These are phyloP conservation scores for Rhododendron molle DNA, from an alignment of 148 eudicot genomes.

Conservation along the genomic window DNA sequence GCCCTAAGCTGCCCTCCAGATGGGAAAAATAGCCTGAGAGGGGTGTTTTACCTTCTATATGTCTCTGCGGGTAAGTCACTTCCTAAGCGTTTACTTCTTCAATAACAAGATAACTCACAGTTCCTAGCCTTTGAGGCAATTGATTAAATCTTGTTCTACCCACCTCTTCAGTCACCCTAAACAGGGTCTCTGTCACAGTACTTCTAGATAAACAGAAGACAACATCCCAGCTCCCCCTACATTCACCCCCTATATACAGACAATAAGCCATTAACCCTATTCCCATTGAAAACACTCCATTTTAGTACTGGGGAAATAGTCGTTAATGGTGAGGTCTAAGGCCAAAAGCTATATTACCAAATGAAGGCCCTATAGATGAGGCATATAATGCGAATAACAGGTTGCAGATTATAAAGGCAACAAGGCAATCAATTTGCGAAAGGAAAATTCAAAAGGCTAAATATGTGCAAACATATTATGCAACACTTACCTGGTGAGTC, in stretches of 20 bases:
- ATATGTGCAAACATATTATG: neutral
- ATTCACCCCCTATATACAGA: neutral
- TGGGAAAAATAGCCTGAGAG: neutral
- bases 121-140: neutral
- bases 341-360: neutral
- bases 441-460: neutral
- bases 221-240: neutral
- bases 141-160: neutral
- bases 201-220: neutral
- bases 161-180: neutral
- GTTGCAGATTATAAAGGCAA: neutral
- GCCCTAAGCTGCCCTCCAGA: neutral
- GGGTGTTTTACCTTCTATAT: neutral
- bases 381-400: neutral
- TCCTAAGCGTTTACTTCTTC: neutral
- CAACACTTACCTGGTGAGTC: slow-evolving; percentile 53
- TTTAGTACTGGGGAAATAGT: neutral
- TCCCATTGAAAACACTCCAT: too few relatives aligned
- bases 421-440: neutral
- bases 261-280: neutral
- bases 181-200: neutral
- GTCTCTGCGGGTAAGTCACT: neutral
- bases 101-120: neutral
- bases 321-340: neutral
- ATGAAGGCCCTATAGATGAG: neutral